Evolutionary conservation across 345 rosid genomes (phyloP), one percentile per base, ranked within the genome.

Genomic region (rapeseed (Brassica napus)): DNA sequence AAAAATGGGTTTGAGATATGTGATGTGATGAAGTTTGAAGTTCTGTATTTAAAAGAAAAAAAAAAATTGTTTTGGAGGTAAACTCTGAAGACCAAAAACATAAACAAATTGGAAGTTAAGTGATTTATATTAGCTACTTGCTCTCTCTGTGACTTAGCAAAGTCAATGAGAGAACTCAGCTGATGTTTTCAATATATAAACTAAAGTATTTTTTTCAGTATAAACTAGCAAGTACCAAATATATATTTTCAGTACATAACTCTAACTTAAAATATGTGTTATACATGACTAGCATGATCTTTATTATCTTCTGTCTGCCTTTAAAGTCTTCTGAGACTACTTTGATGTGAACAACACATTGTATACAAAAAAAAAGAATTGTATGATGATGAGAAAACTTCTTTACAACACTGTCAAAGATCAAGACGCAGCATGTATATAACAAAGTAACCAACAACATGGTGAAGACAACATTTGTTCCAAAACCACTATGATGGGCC

Each of bases 51-150:
- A 52, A n/a, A 52, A 18, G 4, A 2, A n/a, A 49, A 4, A 49
- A 5, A n/a, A n/a, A 12, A 14, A 4, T 49, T 4, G 55, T 49
- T 4, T 23, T 31, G 69, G 52, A 31, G 35, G 52, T 30, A 39
- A 57, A 57, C 63, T 44, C 23, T 30, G 6, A 76, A 44, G 74
- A 60, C 62, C 47, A 76, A 67, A 39, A 44, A 10, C 21, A 18
- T 68, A 61, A 60, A 69, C 26, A 60, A 31, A 47, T 61, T 76
- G 7, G 1, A 57, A 75, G 72, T 37, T 6, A 75, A 58, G 21
- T 69, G 7, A 69, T 31, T 14, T 52, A 62, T 26, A 77, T 49
- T 8, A 64, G 65, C 76, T 24, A 77, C 81, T 77, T 77, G 76
- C 52, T 77, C 57, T 77, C 57, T 62, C 18, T 11, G 24, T 35